Percentiles rank a stretch among this genome's conserved stretches.
phyloP scores from a whole-genome alignment of 2,329 filamentous ascomycete genomes.

The Lachnellula arida region DNA sequence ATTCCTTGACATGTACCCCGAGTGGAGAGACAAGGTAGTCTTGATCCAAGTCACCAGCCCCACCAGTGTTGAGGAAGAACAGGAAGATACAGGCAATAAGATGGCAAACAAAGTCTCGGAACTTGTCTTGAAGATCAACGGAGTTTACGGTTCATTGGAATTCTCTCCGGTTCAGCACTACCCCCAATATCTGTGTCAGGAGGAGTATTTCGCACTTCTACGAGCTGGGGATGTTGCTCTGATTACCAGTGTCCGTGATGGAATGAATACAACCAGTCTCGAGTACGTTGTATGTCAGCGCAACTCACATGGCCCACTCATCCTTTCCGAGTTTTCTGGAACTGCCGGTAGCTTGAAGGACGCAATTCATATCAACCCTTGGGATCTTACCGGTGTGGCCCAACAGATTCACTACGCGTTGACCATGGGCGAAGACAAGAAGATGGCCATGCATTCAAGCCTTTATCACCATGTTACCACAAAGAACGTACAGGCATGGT shows the following conservation, averaged over 20 bases:
- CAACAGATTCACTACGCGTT: slow-evolving; percentile 78
- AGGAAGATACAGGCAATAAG: slow-evolving; percentile 72
- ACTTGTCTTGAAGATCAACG: slow-evolving; percentile 87
- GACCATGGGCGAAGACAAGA: slow-evolving; percentile 64
- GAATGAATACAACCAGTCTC: slow-evolving; percentile 95
- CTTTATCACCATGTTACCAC: slow-evolving; percentile 81
- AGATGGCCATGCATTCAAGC: slow-evolving; percentile 63
- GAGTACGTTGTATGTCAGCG: slow-evolving; percentile 94
- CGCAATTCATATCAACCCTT: slow-evolving; percentile 95
- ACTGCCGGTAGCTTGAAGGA: slow-evolving; percentile 80
- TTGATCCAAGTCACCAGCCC: slow-evolving; percentile 93
- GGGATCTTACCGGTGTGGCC: slow-evolving; percentile 82
- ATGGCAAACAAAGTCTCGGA: slow-evolving; percentile 86
- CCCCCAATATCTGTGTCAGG: slow-evolving; percentile 82
- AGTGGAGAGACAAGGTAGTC: slow-evolving; percentile 89
- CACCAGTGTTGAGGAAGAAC: slow-evolving; percentile 72
- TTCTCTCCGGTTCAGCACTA: slow-evolving; percentile 93
- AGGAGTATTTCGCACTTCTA: slow-evolving; percentile 93
- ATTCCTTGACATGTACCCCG: slow-evolving; percentile 84
- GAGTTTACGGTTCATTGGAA: slow-evolving; percentile 78
- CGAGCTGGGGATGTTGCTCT: slow-evolving; percentile 85
- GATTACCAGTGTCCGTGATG: slow-evolving; percentile 92
- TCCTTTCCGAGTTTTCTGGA: slow-evolving; percentile 94
- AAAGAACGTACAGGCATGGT: slow-evolving; percentile 85
- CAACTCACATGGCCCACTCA: slow-evolving; percentile 79